Evolutionary conservation across 2,329 filamentous ascomycete species (phyloP).

Genomic region (Emericellopsis atlantica): DNA sequence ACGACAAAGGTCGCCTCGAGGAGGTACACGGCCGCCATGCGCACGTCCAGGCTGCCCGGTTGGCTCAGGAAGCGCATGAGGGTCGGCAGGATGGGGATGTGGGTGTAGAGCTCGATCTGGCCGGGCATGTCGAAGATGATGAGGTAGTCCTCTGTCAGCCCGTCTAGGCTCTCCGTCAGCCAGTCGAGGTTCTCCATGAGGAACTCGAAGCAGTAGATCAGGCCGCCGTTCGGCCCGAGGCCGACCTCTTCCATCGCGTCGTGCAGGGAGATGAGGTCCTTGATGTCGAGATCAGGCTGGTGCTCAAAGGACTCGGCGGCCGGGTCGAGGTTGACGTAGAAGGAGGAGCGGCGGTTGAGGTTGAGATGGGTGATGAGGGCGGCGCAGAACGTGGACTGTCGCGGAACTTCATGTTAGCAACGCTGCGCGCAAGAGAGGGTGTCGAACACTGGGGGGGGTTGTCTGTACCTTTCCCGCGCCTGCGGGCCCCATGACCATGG

Average conservation of each 20-base stretch:
- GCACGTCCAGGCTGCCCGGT: conserved; percentile 72
- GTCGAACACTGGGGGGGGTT: background rate
- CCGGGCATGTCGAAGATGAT: conserved; percentile 98
- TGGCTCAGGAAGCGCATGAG: conserved; percentile 73
- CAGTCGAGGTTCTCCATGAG: conserved; percentile 91
- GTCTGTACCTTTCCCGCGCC: conserved; percentile 71
- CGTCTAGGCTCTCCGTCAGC: conserved; percentile 71
- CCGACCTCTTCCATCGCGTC: conserved; percentile 96
- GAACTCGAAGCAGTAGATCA: conserved; percentile 96
- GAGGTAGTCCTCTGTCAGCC: conserved; percentile 84
- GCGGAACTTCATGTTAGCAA: conserved; percentile 2
- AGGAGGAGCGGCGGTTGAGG: conserved; percentile 82
- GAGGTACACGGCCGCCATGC: conserved; percentile 85
- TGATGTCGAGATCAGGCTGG: conserved; percentile 87
- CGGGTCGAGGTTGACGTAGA: conserved; percentile 97
- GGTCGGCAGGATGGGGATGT: conserved; percentile 81
- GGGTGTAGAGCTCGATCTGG: conserved; percentile 97
- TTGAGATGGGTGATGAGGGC: conserved; percentile 86
- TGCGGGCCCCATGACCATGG: conserved; percentile 91
- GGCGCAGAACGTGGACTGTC: conserved; percentile 82
- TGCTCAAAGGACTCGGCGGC: conserved; percentile 90
- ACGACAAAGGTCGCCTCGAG: conserved; percentile 93
- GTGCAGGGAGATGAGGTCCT: conserved; percentile 82
- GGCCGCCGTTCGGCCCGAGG: conserved; percentile 79
- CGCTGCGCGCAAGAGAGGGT: conserved; percentile 8